Conservation (phyloP, 2,329 filamentous ascomycete genomes). For the Trichoderma oligosporum region DNA sequence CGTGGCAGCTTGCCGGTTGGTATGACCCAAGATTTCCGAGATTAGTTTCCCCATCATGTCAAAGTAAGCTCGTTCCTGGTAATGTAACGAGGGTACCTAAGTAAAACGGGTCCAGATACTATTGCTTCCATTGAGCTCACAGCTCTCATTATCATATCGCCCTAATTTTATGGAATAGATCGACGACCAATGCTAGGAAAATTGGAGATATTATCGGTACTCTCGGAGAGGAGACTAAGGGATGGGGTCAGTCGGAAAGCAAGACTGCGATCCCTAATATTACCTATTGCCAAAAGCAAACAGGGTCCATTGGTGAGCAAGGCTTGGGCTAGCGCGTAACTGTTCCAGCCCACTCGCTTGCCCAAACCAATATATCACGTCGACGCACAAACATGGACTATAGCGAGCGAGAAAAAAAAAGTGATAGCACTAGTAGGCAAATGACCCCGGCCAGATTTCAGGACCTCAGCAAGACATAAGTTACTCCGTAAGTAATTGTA, state of each 20-base stretch:
- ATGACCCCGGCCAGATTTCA: conserved; percentile 2
- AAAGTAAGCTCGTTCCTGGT: conserved; percentile 14
- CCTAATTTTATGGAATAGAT: not conserved
- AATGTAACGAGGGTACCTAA: conserved; percentile 12
- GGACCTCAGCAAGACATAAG: conserved; percentile 9
- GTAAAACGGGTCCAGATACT: not conserved
- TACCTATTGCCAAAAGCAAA: not conserved
- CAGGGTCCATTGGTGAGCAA: not conserved
- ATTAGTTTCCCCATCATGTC: conserved; percentile 18
- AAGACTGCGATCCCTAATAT: conserved; percentile 1
- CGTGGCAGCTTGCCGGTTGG: conserved; percentile 20
- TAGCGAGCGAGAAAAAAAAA: not conserved
- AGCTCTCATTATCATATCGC: not conserved
- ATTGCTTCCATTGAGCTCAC: not conserved
- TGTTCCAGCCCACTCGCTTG: conserved; percentile 4
- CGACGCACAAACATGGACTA: not conserved
- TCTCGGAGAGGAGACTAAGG: not conserved
- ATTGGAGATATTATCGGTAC: not conserved
- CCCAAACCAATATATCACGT: not conserved
- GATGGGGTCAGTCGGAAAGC: not conserved
- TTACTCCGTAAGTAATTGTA: not conserved
- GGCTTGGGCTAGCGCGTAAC: not conserved
- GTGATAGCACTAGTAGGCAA: conserved; percentile 1
- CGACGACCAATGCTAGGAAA: not conserved
- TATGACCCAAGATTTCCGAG: conserved; percentile 21